Percentiles rank a stretch among this genome's conserved stretches.
Conservation (phyloP, 2,329 filamentous ascomycete genomes). For the Ceratocystis variospora region DNA sequence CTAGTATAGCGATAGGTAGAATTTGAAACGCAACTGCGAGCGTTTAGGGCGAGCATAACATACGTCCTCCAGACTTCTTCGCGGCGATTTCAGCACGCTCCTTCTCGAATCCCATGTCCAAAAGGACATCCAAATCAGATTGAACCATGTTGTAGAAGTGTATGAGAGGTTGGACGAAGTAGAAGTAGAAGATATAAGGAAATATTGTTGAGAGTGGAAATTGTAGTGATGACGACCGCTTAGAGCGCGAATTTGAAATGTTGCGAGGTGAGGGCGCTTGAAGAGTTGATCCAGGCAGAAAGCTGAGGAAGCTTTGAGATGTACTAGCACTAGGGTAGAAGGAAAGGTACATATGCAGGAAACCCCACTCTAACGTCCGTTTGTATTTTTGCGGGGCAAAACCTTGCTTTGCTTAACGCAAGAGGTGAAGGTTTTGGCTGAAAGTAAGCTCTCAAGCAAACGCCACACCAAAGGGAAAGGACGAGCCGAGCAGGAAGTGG, state of each 20-base stretch:
- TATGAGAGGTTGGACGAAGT: conserved; percentile 19
- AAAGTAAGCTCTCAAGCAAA: too few relatives aligned
- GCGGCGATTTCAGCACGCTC: conserved; percentile 71
- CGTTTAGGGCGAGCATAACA: conserved; percentile 26
- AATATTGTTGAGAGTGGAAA: not conserved
- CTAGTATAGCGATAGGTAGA: not conserved
- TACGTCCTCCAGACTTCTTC: conserved; percentile 67
- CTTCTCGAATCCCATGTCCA: conserved; percentile 71
- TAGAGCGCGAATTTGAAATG: not conserved
- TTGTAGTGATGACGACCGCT: too few relatives aligned
- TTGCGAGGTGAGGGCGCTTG: not conserved
- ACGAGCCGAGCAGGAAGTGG: too few relatives aligned
- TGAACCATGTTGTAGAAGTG: conserved; percentile 34
- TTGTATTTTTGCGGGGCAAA: conserved; percentile 1
- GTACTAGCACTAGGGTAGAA: not conserved
- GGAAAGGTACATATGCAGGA: not conserved
- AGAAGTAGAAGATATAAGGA: conserved; percentile 10
- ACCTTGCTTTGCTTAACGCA: not conserved
- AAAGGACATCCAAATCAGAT: conserved; percentile 45
- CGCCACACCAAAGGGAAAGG: too few relatives aligned
- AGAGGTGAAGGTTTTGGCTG: too few relatives aligned
- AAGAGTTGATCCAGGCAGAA: not conserved
- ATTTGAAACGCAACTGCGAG: not conserved
- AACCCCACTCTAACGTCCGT: not conserved
- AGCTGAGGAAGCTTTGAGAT: not conserved